A percentile compares a stretch with the other conserved stretches of the same genome.
Conservation (phyloP, 106 monocot genomes). For the Dendrobium huoshanense region DNA sequence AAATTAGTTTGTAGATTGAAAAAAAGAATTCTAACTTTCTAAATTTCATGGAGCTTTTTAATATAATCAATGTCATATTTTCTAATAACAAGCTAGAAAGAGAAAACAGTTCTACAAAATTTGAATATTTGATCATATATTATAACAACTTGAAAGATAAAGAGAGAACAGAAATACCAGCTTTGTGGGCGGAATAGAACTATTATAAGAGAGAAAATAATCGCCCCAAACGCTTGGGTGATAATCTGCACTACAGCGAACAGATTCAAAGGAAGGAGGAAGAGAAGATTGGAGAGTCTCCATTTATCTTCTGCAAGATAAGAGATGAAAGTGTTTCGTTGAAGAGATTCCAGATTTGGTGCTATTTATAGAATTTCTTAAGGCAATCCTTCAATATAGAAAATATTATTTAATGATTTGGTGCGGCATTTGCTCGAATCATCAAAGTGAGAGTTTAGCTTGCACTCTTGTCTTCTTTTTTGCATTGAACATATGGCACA, state of each 20-base stretch:
- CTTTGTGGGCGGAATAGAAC: neutral
- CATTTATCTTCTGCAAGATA: neutral
- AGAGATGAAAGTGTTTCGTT: neutral
- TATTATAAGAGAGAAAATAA: neutral
- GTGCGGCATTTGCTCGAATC: too few relatives aligned
- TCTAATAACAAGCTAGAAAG: neutral
- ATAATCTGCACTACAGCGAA: neutral
- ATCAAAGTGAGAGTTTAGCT: too few relatives aligned
- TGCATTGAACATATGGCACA: too few relatives aligned
- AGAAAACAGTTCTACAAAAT: neutral
- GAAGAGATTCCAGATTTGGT: too few relatives aligned
- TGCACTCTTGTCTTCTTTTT: too few relatives aligned
- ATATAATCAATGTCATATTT: too few relatives aligned
- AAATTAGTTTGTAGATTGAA: too few relatives aligned
- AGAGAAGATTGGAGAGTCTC: neutral
- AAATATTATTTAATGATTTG: too few relatives aligned
- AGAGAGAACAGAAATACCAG: neutral
- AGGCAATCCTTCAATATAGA: too few relatives aligned
- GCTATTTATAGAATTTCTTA: too few relatives aligned
- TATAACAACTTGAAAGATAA: neutral
- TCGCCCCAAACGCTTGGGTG: constrained; percentile 4
- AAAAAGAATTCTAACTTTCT: too few relatives aligned
- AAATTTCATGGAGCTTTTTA: too few relatives aligned
- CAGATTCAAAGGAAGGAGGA: neutral
- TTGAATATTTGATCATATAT: neutral